Evolutionary conservation across 306 rosid species (phyloP).

Genomic region (Canavalia gladiata): DNA sequence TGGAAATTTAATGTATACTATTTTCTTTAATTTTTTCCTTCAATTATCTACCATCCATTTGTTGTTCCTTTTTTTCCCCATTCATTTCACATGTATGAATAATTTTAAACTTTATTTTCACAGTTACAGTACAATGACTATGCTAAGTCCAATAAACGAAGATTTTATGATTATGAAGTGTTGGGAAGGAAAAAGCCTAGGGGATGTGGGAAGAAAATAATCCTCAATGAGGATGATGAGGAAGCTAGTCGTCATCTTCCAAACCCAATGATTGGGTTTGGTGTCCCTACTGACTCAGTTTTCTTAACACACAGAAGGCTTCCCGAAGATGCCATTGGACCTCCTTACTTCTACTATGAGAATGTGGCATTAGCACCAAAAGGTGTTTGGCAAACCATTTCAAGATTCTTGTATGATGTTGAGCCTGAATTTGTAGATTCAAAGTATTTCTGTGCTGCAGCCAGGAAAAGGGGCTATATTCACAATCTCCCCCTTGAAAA

Average conservation of each 20-base stretch:
- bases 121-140: conserved; percentile 63
- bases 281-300: conserved; percentile 72
- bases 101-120: conserved; percentile 47
- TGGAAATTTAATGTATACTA: conserved; percentile 13
- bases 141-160: conserved; percentile 65
- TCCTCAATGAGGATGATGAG: conserved; percentile 72
- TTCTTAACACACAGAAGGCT: conserved; percentile 55
- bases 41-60: conserved; percentile 14
- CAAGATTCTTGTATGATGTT: conserved; percentile 79
- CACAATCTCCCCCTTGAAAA: conserved; percentile 86
- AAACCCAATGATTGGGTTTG: conserved; percentile 91
- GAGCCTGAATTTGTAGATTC: conserved; percentile 97
- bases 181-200: conserved; percentile 66
- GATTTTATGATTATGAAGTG: conserved; percentile 60
- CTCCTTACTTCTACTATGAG: conserved; percentile 96
- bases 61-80: neutral
- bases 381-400: conserved; percentile 94
- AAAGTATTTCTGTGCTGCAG: conserved; percentile 85
- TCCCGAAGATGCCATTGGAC: conserved; percentile 81
- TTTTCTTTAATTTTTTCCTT: conserved; percentile 25
- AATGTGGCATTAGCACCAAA: conserved; percentile 95
- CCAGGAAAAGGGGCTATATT: conserved; percentile 91
- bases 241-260: conserved; percentile 65
- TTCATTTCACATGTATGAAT: conserved; percentile 19
- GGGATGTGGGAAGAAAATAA: conserved; percentile 49